These are phyloP conservation scores for Neonectria faginata DNA, from an alignment of 2,329 filamentous ascomycete species.

Conservation along the genomic window DNA sequence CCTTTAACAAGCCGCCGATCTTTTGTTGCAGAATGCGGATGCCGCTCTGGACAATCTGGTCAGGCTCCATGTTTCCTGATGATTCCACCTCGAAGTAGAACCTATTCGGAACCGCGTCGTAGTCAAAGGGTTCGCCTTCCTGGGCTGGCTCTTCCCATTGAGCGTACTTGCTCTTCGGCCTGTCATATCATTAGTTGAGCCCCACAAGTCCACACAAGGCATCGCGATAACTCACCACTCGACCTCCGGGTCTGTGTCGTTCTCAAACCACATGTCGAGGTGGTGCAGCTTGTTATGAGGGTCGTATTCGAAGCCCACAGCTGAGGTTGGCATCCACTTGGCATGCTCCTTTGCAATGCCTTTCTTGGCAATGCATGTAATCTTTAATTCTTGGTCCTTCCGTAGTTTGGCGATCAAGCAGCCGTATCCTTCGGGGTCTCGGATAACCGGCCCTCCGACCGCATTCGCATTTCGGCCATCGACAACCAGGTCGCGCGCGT, in stretches of 20 bases:
- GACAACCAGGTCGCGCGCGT: constrained; percentile 87
- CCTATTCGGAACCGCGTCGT: constrained; percentile 82
- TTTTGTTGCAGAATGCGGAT: constrained; percentile 92
- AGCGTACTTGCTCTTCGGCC: constrained; percentile 85
- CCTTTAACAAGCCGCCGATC: constrained; percentile 80
- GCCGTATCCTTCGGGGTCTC: constrained; percentile 83
- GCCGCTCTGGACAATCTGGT: constrained; percentile 87
- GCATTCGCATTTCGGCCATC: constrained; percentile 77
- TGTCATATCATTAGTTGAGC: constrained; percentile 50
- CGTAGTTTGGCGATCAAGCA: constrained; percentile 91
- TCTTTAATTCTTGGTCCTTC: constrained; percentile 87
- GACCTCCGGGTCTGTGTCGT: constrained; percentile 73
- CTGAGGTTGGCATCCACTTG: constrained; percentile 94
- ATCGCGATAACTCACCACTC: constrained; percentile 77
- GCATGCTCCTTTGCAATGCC: constrained; percentile 99
- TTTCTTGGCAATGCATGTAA: constrained; percentile 96
- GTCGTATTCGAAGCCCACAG: constrained; percentile 97
- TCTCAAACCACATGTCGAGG: constrained; percentile 94
- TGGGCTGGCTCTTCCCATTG: constrained; percentile 82
- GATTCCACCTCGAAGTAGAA: constrained; percentile 98
- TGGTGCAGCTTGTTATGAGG: constrained; percentile 96
- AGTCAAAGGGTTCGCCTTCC: constrained; percentile 90
- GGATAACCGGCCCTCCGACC: constrained; percentile 85
- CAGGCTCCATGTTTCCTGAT: constrained; percentile 87
- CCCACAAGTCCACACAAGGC: not conserved